Base-by-base conservation (phyloP, 208 protist species). In the Trypanosoma melophagium region DNA sequence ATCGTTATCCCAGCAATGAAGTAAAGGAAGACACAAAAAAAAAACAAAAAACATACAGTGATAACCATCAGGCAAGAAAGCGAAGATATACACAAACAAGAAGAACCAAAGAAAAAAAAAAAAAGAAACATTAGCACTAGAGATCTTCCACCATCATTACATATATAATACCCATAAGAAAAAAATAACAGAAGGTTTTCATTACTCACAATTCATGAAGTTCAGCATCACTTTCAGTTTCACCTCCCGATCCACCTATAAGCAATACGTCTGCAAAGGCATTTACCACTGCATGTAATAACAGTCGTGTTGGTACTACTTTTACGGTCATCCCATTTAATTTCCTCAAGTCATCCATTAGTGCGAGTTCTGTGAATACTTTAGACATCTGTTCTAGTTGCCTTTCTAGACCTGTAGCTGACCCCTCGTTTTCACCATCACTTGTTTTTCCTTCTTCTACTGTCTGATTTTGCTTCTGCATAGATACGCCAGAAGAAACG, bases 241-340 rank as follows among this genome's bases (percentile, higher is more conserved):
- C 28, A 35, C 28, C 28, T 35, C 28, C 28, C 28, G 28, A 35
- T 35, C 28, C 28, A 17, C 78, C 65, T 47, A 89, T 71, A 45
- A 84, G 67, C 14, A 95, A 64, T 13, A 92, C 80, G 60, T 95
- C 89, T 25, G 77, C 79, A 65, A 95, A 93, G 63, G 89, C 81
- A 71, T 95, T 95, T 42, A 92, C 81, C 12, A 91, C 82, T 5
- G 84, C 63, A 69, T 95, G 89, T 24, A 95, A 67, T 62, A 95
- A 79, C 31, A 92, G 63, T 22, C 73, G 70, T 19, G 89, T 94
- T 19, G 85, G 81, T 21, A 90, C 77, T 12, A 71, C 57, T 13
- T 78, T 76, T 67, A 95, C 76, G 14, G 69, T 61, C 50, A 73
- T 76, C 25, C 81, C 77, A 31, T 75, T 78, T 62, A 87, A 84